These are phyloP conservation scores for Pedinophyceae sp. DNA, from an alignment of 139 green algal species.

Conservation along the genomic window DNA sequence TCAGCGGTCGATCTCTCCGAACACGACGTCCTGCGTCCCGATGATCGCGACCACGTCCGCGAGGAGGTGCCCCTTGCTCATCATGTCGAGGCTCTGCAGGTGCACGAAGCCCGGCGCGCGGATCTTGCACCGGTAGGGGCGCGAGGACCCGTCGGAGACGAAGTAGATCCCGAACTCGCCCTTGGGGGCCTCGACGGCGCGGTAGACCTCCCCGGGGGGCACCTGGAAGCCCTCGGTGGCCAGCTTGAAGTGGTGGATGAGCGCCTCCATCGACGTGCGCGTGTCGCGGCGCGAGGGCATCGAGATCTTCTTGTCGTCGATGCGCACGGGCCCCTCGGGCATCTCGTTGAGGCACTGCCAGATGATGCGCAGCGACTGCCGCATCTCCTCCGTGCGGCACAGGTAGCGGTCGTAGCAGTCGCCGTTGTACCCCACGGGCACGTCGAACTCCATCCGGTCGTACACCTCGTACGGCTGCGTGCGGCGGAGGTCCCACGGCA, in stretches of 20 bases:
- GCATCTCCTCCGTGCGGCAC: conserved; percentile 60
- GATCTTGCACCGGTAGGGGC: conserved; percentile 63
- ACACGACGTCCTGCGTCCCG: conserved; percentile 72
- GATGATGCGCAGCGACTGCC: conserved; percentile 57
- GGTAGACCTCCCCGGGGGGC: conserved; percentile 34
- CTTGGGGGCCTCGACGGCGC: conserved; percentile 58
- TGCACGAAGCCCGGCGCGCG: conserved; percentile 29
- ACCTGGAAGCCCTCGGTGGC: conserved; percentile 39
- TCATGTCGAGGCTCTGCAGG: conserved; percentile 39
- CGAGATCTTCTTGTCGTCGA: conserved; percentile 54
- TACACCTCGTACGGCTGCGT: conserved; percentile 74
- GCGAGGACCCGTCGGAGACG: conserved; percentile 56
- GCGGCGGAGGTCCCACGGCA: conserved; percentile 71
- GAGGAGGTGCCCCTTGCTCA: conserved; percentile 52
- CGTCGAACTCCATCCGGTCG: conserved; percentile 57
- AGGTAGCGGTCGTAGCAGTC: conserved; percentile 78
- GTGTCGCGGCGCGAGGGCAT: conserved; percentile 39
- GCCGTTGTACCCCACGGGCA: conserved; percentile 50
- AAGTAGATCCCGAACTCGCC: conserved; percentile 78
- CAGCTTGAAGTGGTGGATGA: conserved; percentile 78
- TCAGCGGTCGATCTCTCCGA: conserved; percentile 49
- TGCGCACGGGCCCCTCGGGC: conserved; percentile 50
- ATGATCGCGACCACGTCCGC: conserved; percentile 77
- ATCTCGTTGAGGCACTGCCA: conserved; percentile 58
- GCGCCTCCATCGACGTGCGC: conserved; percentile 69